Evolutionary conservation across 164 flowering plant species (phyloP).

Genomic region (Magnolia kwangsiensis): DNA sequence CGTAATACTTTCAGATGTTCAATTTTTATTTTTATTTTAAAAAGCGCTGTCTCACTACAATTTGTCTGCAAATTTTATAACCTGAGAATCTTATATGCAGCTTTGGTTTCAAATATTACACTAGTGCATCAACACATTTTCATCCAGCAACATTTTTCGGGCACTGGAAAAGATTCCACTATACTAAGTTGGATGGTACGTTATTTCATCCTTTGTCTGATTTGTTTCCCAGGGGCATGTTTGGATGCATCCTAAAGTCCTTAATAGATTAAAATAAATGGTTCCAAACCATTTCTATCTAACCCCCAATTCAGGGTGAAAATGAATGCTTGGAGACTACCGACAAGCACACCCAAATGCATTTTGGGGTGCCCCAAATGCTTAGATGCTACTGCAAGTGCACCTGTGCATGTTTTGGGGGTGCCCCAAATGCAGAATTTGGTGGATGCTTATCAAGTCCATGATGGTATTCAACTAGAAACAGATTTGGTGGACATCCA

Average conservation of each 20-base stretch:
- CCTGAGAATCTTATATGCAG: constrained; percentile 36
- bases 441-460: neutral
- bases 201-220: neutral
- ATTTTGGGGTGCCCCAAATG: neutral
- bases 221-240: neutral
- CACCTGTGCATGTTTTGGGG: neutral
- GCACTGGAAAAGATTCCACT: constrained; percentile 44
- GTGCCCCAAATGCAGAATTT: neutral
- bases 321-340: neutral
- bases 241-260: neutral
- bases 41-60: neutral
- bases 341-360: neutral
- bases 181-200: constrained; percentile 72
- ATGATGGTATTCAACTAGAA: neutral
- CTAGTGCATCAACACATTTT: constrained; percentile 77
- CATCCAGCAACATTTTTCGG: constrained; percentile 63
- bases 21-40: neutral
- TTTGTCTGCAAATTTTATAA: neutral
- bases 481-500: neutral
- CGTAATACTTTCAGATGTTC: constrained; percentile 20
- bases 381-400: neutral
- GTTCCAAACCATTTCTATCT: no score
- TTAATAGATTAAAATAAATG: no score
- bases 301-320: no score
- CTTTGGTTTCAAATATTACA: constrained; percentile 50